Evolutionary conservation across 2,329 filamentous ascomycete species (phyloP).

Genomic region (Camillea tinctor): DNA sequence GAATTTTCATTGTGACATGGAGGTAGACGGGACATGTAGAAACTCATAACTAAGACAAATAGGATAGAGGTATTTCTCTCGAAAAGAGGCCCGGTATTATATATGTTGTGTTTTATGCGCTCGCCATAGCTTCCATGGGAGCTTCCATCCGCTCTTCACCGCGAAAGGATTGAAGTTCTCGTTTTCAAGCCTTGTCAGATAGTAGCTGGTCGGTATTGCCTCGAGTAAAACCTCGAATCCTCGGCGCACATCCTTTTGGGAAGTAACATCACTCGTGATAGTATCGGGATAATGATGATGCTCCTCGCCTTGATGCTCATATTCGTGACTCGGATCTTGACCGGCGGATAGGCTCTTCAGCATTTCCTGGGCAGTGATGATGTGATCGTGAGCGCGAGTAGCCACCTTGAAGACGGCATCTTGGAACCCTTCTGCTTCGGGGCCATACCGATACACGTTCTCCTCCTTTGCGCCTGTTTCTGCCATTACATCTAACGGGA

Average conservation of each 20-base stretch:
- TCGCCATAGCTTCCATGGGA: conserved; percentile 74
- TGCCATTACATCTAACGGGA: conserved; percentile 89
- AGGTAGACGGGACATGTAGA: background rate
- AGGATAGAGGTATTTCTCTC: too few relatives aligned
- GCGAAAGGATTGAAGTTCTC: conserved; percentile 82
- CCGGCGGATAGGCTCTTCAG: conserved; percentile 74
- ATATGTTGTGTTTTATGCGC: conserved; percentile 49
- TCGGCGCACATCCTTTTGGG: conserved; percentile 46
- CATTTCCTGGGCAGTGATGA: conserved; percentile 94
- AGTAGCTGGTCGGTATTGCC: conserved; percentile 73
- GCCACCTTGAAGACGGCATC: conserved; percentile 92
- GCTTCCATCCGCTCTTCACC: conserved; percentile 69
- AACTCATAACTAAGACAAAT: too few relatives aligned
- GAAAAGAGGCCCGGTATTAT: conserved; percentile 35
- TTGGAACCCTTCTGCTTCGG: conserved; percentile 73
- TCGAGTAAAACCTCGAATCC: conserved; percentile 81
- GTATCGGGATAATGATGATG: conserved; percentile 54
- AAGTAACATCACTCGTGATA: conserved; percentile 35
- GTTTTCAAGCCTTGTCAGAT: conserved; percentile 74
- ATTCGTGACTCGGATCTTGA: conserved; percentile 76
- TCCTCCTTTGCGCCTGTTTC: conserved; percentile 80
- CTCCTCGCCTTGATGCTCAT: conserved; percentile 80
- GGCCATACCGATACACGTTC: conserved; percentile 79
- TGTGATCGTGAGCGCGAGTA: conserved; percentile 90
- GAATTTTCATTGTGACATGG: background rate